These are phyloP conservation scores for Agapanthus africanus DNA, from an alignment of 106 monocot species.

Conservation along the genomic window DNA sequence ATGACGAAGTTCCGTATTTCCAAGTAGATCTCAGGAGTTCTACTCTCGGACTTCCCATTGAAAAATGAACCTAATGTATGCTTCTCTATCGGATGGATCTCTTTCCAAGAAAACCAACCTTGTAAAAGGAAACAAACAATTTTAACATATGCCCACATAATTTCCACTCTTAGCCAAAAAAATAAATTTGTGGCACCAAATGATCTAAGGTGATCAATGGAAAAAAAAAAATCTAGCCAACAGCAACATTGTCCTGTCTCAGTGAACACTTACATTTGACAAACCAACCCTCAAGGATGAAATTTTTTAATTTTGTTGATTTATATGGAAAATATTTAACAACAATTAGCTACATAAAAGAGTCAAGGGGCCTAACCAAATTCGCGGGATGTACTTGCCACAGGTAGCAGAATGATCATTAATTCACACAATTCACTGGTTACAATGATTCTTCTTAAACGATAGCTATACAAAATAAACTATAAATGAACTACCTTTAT, in stretches of 20 bases:
- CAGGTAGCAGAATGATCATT: no score
- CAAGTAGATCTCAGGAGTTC: slow-evolving; percentile 70
- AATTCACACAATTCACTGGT: no score
- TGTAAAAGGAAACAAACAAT: not conserved
- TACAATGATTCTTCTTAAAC: no score
- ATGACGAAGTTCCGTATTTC: slow-evolving; percentile 76
- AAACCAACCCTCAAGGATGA: not conserved
- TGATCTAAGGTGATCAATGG: not conserved
- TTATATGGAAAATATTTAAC: no score
- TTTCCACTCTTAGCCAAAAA: not conserved
- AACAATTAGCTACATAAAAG: no score
- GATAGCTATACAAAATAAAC: not conserved
- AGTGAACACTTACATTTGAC: not conserved
- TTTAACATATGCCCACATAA: not conserved
- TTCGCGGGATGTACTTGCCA: no score
- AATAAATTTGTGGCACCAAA: not conserved
- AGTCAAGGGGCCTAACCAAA: no score
- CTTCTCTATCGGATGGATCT: slow-evolving; percentile 69
- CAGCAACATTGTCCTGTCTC: not conserved
- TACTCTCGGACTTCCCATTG: slow-evolving; percentile 68
- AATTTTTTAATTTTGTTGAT: no score
- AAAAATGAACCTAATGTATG: slow-evolving; percentile 73
- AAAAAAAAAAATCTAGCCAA: no score
- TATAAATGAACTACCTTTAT: not conserved
- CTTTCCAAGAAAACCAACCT: slow-evolving; percentile 98